phyloP scores from a whole-genome alignment of 257 asterid genomes.

The Marsdenia floribunda region DNA sequence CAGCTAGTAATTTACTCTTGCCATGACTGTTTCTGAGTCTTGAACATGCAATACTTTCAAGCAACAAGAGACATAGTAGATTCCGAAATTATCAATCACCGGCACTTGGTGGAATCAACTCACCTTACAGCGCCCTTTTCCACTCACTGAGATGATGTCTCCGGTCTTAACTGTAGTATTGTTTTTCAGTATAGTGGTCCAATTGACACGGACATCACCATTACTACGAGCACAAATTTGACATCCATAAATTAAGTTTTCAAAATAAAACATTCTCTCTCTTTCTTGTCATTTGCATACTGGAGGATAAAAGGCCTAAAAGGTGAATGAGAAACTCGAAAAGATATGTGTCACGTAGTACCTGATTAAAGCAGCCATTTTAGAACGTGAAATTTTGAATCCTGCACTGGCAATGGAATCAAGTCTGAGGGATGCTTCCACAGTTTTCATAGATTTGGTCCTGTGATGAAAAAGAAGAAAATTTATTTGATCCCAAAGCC shows the following conservation, averaged over 20 bases:
- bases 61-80: background rate
- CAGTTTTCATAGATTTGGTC: conserved; percentile 60
- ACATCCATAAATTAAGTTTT: background rate
- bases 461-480: conserved; percentile 32
- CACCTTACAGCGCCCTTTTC: conserved; percentile 79
- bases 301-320: background rate
- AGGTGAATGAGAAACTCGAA: background rate
- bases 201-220: conserved; percentile 88
- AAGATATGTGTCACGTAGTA: conserved; percentile 7
- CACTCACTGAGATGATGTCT: conserved; percentile 49
- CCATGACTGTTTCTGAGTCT: background rate
- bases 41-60: background rate
- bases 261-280: background rate
- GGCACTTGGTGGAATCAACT: conserved; percentile 12
- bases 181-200: conserved; percentile 65
- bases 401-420: conserved; percentile 96
- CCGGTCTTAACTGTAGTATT: conserved; percentile 17
- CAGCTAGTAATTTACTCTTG: background rate
- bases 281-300: background rate
- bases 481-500: conserved; percentile 9
- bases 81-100: background rate
- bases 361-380: conserved; percentile 87
- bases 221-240: conserved; percentile 36
- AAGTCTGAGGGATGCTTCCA: conserved; percentile 84
- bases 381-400: conserved; percentile 86